Base-by-base conservation (phyloP, 2,329 filamentous ascomycete genomes). In the Cercospora nicotianae region DNA sequence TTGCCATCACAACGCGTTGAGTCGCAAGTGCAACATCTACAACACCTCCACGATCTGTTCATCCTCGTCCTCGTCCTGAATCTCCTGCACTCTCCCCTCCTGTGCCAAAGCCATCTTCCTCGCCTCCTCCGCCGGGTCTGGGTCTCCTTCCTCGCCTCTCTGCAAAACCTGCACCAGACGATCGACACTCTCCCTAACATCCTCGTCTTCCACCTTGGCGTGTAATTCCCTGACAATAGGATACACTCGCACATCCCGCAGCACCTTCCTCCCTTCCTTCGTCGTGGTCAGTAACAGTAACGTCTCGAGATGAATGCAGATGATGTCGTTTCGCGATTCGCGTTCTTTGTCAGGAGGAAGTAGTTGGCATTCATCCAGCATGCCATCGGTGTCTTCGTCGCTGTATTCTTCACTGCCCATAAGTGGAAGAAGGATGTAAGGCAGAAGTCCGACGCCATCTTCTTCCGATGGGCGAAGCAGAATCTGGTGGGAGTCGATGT, bases 361-460 rank as follows among this genome's bases (percentile, higher is more conserved):
- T 0, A 98, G 85, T 80, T 98, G 94, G 70, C 97, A 83, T 78
- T 98, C 95, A 0, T 93, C 89, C 10, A 96, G 84, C 93, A 99
- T 96, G 45, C 86, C 88, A 77, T 93, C 86, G 67, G 87, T 91
- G 72, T 99, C 95, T 57, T 97, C 93, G 39, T 94, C 91, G 18
- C 90, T 85, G 77, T 94, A 97, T 77, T 95, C 92, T 78, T 98
- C 95, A 36, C 87, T 89, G 0, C 94, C 94, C 75, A 91, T 94
- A 59, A 98, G 89, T 0, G 95, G 94, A 6, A 97, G 85, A 9
- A 99, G 82, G 16, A 98, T 83, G 79, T 98, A 98, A 0, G 94
- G 94, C 4, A 98, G 82, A 16, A 98, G 86, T 74, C 96, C 90
- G 60, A 94, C 89, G 45, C 89, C 89, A 18, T 89, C 87, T 62